Base-by-base conservation (phyloP, 1,139 yeast species). In the Yamadazyma diospyri region DNA sequence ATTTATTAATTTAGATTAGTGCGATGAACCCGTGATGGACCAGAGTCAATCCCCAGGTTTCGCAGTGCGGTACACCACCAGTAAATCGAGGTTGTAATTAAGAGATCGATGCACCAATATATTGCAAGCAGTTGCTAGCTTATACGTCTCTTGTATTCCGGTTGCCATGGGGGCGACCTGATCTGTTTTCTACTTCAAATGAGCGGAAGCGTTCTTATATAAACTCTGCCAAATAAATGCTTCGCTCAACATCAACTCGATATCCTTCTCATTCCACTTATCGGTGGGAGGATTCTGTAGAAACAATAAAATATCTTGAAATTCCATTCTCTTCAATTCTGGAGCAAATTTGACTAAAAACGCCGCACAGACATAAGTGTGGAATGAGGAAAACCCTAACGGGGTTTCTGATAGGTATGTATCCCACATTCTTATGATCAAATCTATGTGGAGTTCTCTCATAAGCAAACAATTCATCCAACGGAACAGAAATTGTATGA, bases 401-500 rank as follows among this genome's bases (percentile, higher is more conserved):
- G 92, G 81, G 4, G 84, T 85, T 54, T 92, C 97, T 32, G 95
- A 80, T 34, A 92, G 61, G 55, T 92, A 92, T 0, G 99, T 89
- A 53, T 92, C 99, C 98, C 98, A 92, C 95, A 92, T 92, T 35
- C 99, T 69, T 18, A 88, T 78, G 6, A 92, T 85, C 39, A 87
- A 72, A 24, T 69, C 67, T 48, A 92, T 78, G 29, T 81, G 78
- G 27, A 92, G 69, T 52, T 92, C 99, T 45, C 99, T 73, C 99
- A 92, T 92, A 35, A 92, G 65, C 48, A 92, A 64, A 61, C 99
- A 92, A 59, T 94, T 92, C 97, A 94, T 94, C 99, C 99, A 92
- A 45, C 99, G 71, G 61, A 92, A 94, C 18, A 96, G 77, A 59
- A 92, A 92, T 55, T 94, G 98, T 45, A 94, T 78, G 52, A 92